phyloP scores from a whole-genome alignment of 352 stramenopile genomes.

The Phytopythium boreale region DNA sequence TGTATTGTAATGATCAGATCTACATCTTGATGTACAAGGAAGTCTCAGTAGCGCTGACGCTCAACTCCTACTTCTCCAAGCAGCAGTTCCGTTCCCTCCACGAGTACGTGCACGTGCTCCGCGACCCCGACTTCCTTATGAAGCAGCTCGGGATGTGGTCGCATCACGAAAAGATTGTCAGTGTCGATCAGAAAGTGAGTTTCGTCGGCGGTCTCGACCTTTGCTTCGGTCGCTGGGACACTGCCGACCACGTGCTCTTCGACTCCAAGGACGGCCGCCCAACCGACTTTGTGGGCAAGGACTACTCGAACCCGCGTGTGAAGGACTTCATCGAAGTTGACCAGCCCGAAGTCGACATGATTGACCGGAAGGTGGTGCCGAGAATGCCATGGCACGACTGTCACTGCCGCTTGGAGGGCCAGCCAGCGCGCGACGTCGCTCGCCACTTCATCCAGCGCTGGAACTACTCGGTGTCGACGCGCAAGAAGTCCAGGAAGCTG shows the following conservation, averaged over 20 bases:
- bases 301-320: constrained; percentile 82
- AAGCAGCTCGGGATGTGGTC: constrained; percentile 87
- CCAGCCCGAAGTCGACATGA: constrained; percentile 67
- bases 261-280: constrained; percentile 44
- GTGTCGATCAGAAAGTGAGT: constrained; percentile 85
- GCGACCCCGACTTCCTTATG: constrained; percentile 88
- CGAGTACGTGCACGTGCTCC: constrained; percentile 83
- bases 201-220: constrained; percentile 91
- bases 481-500: constrained; percentile 68
- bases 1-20: too few relatives aligned
- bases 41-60: constrained; percentile 69
- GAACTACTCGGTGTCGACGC: constrained; percentile 85
- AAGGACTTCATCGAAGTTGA: constrained; percentile 86
- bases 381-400: constrained; percentile 88
- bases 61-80: constrained; percentile 86
- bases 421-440: constrained; percentile 76
- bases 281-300: constrained; percentile 75
- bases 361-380: constrained; percentile 64
- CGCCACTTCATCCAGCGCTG: constrained; percentile 87
- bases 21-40: constrained; percentile 94
- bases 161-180: constrained; percentile 93
- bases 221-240: constrained; percentile 89
- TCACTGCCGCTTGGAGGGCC: constrained; percentile 76
- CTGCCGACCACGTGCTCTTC: constrained; percentile 57
- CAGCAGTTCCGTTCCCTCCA: constrained; percentile 60